Evolutionary conservation across 1,284 basidiomycete genomes (phyloP).

Genomic region (Takashimella tepidaria): DNA sequence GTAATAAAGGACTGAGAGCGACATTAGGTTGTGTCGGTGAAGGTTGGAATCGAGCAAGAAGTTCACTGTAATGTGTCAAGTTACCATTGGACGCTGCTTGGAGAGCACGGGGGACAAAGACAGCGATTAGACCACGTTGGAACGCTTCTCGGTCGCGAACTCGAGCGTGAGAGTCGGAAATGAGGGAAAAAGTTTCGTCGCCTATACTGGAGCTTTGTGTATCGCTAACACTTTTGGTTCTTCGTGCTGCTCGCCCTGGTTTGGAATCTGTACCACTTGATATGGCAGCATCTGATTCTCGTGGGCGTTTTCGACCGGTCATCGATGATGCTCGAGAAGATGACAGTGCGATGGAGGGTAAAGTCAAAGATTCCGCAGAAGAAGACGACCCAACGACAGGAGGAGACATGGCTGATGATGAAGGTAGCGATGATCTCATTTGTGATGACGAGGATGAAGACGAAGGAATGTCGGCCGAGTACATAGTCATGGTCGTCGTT

Average conservation of each 20-base stretch:
- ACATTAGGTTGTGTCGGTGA: slow-evolving; percentile 29
- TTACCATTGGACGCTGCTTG: slow-evolving; percentile 43
- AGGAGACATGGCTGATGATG: not conserved
- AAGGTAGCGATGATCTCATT: not conserved
- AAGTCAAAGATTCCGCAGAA: no score
- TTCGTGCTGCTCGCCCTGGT: slow-evolving; percentile 19
- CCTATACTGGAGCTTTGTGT: slow-evolving; percentile 5
- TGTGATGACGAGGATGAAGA: slow-evolving; percentile 6
- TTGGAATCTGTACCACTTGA: slow-evolving; percentile 2
- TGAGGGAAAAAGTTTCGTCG: not conserved
- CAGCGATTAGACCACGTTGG: slow-evolving; percentile 44
- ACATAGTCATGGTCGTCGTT: not conserved
- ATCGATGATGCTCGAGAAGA: slow-evolving; percentile 33
- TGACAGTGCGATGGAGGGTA: not conserved
- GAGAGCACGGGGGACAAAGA: slow-evolving; percentile 46
- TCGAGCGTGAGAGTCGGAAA: not conserved
- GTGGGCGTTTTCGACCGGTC: slow-evolving; percentile 39
- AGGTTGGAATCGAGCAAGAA: slow-evolving; percentile 52
- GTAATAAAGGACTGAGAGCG: slow-evolving; percentile 48
- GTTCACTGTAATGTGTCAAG: slow-evolving; percentile 51
- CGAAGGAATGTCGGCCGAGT: slow-evolving; percentile 6
- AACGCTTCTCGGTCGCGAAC: slow-evolving; percentile 36
- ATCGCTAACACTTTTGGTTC: slow-evolving; percentile 44
- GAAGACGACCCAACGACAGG: not conserved
- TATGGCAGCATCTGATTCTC: slow-evolving; percentile 28